Conservation (phyloP, 2,329 filamentous ascomycete species). For the Aureobasidium leucospermi region DNA sequence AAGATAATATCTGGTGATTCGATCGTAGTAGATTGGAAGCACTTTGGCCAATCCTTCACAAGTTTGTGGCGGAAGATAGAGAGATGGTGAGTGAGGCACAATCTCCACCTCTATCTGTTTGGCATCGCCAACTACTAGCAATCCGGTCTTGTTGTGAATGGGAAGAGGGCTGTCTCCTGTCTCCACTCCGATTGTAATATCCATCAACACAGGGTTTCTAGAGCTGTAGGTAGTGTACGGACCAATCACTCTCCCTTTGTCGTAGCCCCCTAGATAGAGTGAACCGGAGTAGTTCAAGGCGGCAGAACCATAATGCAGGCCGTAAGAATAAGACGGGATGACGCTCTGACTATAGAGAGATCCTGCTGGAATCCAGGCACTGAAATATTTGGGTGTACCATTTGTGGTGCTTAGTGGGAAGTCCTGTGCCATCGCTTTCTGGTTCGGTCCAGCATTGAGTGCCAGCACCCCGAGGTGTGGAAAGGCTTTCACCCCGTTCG, state of each 20-base stretch:
- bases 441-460: not conserved
- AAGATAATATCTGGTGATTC: conserved; percentile 20
- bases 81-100: conserved; percentile 21
- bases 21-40: conserved; percentile 24
- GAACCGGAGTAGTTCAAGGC: conserved; percentile 24
- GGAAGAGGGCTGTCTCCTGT: conserved; percentile 10
- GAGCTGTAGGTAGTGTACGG: conserved; percentile 20
- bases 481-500: not conserved
- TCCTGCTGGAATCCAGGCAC: not conserved
- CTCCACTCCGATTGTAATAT: conserved; percentile 20
- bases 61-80: conserved; percentile 24
- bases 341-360: conserved; percentile 15
- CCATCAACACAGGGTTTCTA: conserved; percentile 5
- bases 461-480: conserved; percentile 3
- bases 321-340: conserved; percentile 25
- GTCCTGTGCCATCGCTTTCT: not conserved
- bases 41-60: conserved; percentile 23
- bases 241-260: conserved; percentile 26
- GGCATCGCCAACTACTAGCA: not conserved
- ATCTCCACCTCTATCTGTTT: not conserved
- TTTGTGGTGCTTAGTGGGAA: not conserved
- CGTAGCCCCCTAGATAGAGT: conserved; percentile 30
- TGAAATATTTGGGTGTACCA: not conserved
- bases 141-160: not conserved
- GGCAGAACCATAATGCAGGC: conserved; percentile 30